phyloP scores from a whole-genome alignment of 2,329 filamentous ascomycete genomes.

The Cordyceps sp. region DNA sequence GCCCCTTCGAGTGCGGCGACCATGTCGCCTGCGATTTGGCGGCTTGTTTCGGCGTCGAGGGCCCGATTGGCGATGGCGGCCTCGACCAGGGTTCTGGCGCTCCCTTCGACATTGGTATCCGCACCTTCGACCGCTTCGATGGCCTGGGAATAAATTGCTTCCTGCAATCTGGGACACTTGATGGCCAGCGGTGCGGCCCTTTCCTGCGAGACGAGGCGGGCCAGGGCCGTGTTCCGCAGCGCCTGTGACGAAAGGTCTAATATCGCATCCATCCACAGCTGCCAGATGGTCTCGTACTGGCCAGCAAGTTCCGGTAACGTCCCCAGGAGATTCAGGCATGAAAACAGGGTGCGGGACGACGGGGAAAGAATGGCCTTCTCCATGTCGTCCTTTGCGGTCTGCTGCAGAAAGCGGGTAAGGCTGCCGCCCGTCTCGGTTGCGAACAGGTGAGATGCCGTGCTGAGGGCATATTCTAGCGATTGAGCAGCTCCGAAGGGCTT shows the following conservation, averaged over 20 bases:
- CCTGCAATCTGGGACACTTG: conserved; percentile 25
- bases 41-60: conserved; percentile 18
- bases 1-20: conserved; percentile 16
- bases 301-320: conserved; percentile 19
- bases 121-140: conserved; percentile 19
- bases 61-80: conserved; percentile 26
- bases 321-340: conserved; percentile 42
- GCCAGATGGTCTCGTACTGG: conserved; percentile 26
- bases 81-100: conserved; percentile 28
- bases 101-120: conserved; percentile 4
- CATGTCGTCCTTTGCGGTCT: conserved; percentile 38
- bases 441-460: conserved; percentile 24
- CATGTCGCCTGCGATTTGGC: conserved; percentile 17
- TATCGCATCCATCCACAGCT: conserved; percentile 22
- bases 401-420: conserved; percentile 25
- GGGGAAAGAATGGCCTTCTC: conserved; percentile 47
- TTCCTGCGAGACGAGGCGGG: conserved; percentile 28
- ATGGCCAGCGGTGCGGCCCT: conserved; percentile 21
- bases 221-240: conserved; percentile 17
- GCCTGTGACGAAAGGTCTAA: conserved; percentile 14
- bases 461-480: conserved; percentile 22
- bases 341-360: conserved; percentile 49
- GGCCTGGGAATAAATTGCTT: conserved; percentile 24
- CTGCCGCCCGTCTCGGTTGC: conserved; percentile 11
- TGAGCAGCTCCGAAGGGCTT: conserved; percentile 39